A percentile compares a stretch with the other conserved stretches of the same genome.
Evolutionary conservation across 306 rosid genomes (phyloP).

Genomic region (Cicer arietinum): DNA sequence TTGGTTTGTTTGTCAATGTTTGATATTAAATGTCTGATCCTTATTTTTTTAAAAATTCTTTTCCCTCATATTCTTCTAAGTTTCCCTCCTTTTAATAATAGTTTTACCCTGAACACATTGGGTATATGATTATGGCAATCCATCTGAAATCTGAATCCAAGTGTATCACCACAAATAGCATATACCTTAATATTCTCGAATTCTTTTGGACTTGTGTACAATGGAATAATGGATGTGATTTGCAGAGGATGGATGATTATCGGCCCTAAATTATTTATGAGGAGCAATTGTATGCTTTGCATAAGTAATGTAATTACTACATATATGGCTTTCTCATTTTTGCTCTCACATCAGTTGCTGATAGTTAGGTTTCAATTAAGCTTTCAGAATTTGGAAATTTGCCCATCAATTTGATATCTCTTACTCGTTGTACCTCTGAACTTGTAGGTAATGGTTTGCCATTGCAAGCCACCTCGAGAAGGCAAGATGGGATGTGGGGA

Average conservation of each 20-base stretch:
- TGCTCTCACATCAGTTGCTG: constrained; percentile 13
- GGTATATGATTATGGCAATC: constrained; percentile 1
- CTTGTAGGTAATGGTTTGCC: constrained; percentile 92
- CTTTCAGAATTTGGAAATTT: constrained; percentile 29
- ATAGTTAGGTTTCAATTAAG: constrained; percentile 19
- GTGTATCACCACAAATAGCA: constrained; percentile 9
- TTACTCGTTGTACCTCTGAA: constrained; percentile 36
- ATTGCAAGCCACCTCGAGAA: constrained; percentile 70
- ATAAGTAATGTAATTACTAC: constrained; percentile 16
- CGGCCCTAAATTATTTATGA: constrained; percentile 9
- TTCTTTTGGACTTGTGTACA: constrained; percentile 26
- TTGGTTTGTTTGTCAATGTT: too few relatives aligned
- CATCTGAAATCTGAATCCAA: constrained; percentile 11
- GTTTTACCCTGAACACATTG: constrained; percentile 6
- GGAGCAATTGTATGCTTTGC: constrained; percentile 32
- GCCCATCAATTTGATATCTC: constrained; percentile 4
- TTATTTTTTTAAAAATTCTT: neutral
- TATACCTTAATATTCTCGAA: constrained; percentile 23
- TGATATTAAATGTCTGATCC: too few relatives aligned
- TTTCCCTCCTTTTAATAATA: neutral
- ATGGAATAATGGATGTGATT: constrained; percentile 12
- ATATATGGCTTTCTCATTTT: constrained; percentile 11
- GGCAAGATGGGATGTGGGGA: constrained; percentile 88
- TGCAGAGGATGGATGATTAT: constrained; percentile 32
- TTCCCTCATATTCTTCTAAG: constrained; percentile 9